Base-by-base conservation (phyloP, 768 basidiomycete species). In the Omphalotus guepiniiformis region DNA sequence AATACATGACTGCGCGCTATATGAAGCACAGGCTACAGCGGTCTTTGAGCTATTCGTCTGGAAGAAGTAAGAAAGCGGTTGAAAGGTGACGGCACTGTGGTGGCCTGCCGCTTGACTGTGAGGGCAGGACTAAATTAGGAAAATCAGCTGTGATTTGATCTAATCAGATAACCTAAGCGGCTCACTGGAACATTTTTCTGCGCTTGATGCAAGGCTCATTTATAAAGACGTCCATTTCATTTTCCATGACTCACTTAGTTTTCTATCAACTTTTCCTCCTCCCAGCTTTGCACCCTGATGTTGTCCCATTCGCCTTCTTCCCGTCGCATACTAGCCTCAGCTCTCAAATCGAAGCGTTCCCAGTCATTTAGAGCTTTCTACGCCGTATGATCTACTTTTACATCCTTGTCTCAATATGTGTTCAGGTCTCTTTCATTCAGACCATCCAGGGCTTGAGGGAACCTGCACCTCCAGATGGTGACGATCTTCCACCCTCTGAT, bases 301-400 rank as follows among this genome's bases (percentile, higher is more conserved):
- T 68, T 73, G 28, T 63, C 69, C 38, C 67, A 69, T 49, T 58
- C 55, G 54, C 42, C 64, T 50, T 38, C 58, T 25, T 61, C 72
- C 35, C 57, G 66, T 39, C 56, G 56, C 7, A 47, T 70, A n/a
- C 55, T 66, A 29, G 47, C 67, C 48, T 48, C 65, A 51, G 60
- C 69, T 41, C 55, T 69, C 53, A 59, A 61, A 34, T 49, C 67
- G 15, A 66, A 57, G 43, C 71, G 70, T 38, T 61, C 64, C 18
- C 69, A 69, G 26, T 64, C 73, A 1, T 72, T 69, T 58, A 75
- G 64, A 40, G 78, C 81, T 3, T 77, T 71, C 51, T 80, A 79
- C 56, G 77, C 82, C 11, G 82, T 85, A 49, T 28, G 76, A 70
- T 19, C 30, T 43, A 25, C 36, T 23, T 42, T 21, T 19, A 25